Percentiles rank a stretch among this genome's conserved stretches.
Conservation (phyloP, 2,329 filamentous ascomycete genomes). For the Phyllosticta capitalensis region DNA sequence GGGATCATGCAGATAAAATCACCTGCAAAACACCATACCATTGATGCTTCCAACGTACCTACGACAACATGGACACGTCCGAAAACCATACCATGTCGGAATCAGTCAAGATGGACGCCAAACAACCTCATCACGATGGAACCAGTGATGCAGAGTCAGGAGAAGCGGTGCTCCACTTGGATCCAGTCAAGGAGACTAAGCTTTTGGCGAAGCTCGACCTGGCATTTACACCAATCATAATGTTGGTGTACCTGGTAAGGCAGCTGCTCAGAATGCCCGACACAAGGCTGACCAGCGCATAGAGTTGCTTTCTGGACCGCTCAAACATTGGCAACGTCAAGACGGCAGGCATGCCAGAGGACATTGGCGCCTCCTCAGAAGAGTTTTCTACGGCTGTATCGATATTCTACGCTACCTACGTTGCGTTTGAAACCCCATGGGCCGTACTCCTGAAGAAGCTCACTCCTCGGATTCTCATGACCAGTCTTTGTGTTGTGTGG, state of each 20-base stretch:
- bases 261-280: background rate
- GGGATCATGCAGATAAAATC: background rate
- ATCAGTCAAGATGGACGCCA: background rate
- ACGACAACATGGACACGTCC: background rate
- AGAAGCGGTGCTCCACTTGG: constrained; percentile 22
- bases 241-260: constrained; percentile 42
- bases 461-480: constrained; percentile 33
- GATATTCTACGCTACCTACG: constrained; percentile 45
- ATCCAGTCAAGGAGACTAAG: constrained; percentile 36
- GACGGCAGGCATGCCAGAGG: constrained; percentile 37
- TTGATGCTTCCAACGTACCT: background rate
- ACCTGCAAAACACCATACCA: background rate
- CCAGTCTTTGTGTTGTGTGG: constrained; percentile 36
- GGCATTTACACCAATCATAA: constrained; percentile 43
- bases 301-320: constrained; percentile 44
- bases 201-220: constrained; percentile 41
- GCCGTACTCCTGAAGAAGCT: constrained; percentile 39
- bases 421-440: constrained; percentile 40
- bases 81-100: background rate
- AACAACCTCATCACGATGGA: constrained; percentile 12
- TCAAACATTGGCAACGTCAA: constrained; percentile 46
- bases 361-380: constrained; percentile 31
- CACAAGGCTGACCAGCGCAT: background rate
- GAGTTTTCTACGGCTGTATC: constrained; percentile 41
- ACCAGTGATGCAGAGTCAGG: constrained; percentile 9